Conservation (phyloP, 768 basidiomycete genomes). For the Phallus indusiatus region DNA sequence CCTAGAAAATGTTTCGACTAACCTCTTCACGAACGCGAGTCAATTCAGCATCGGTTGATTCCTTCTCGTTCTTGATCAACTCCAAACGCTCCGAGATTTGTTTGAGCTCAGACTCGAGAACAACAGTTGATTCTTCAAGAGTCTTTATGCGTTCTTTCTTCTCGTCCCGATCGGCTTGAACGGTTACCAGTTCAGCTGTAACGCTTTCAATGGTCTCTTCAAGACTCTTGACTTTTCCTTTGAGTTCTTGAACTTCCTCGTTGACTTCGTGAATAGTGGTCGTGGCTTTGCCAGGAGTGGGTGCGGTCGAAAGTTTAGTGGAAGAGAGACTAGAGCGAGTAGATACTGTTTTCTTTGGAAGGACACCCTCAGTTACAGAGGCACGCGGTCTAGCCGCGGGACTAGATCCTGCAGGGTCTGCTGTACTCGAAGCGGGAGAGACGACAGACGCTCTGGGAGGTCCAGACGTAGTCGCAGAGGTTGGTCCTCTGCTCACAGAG, state of each 20-base stretch:
- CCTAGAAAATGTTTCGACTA: constrained; percentile 13
- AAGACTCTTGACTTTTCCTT: constrained; percentile 40
- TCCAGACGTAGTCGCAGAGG: constrained; percentile 27
- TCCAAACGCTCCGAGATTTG: constrained; percentile 33
- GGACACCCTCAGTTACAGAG: constrained; percentile 52
- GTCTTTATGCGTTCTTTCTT: constrained; percentile 35
- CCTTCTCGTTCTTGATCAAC: constrained; percentile 22
- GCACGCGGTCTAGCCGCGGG: constrained; percentile 49
- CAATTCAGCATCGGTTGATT: constrained; percentile 26
- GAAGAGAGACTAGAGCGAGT: constrained; percentile 33
- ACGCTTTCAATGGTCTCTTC: constrained; percentile 44
- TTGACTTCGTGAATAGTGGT: constrained; percentile 35
- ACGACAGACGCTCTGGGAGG: constrained; percentile 39
- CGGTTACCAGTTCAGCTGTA: constrained; percentile 38
- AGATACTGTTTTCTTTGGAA: constrained; percentile 33
- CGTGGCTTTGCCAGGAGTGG: constrained; percentile 28
- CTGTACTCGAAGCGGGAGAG: constrained; percentile 41
- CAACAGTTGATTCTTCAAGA: constrained; percentile 39
- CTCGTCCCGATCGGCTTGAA: constrained; percentile 37
- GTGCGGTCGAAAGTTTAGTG: constrained; percentile 17
- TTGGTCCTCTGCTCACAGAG: constrained; percentile 16
- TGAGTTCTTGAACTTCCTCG: constrained; percentile 48
- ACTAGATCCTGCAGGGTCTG: constrained; percentile 20
- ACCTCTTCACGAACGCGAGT: constrained; percentile 44
- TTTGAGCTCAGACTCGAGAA: constrained; percentile 39